Evolutionary conservation across 2,329 filamentous ascomycete genomes (phyloP).

Genomic region (Sodiomyces alkalinus): DNA sequence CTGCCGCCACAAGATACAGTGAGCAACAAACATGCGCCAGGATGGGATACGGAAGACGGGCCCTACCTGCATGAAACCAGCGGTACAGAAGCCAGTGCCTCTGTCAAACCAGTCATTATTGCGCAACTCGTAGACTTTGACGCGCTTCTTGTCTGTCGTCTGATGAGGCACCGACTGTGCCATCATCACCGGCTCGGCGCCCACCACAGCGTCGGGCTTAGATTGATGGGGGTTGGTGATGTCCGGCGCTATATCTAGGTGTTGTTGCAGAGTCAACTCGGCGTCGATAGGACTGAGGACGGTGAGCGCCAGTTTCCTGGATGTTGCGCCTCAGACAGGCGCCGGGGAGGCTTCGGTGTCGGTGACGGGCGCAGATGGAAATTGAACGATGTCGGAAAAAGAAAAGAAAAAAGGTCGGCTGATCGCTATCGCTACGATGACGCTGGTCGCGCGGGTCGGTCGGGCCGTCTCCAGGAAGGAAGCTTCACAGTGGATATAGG

Average conservation of each 20-base stretch:
- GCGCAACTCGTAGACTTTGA: constrained; percentile 97
- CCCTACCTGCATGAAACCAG: constrained; percentile 59
- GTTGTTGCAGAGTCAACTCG: constrained; percentile 44
- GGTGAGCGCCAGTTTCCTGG: constrained; percentile 37
- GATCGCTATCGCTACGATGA: no score
- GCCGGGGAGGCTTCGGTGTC: no score
- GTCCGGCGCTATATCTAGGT: constrained; percentile 39
- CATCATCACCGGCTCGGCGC: constrained; percentile 51
- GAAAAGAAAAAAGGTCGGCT: background rate
- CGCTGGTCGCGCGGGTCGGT: background rate
- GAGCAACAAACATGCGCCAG: no score
- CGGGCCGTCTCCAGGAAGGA: no score
- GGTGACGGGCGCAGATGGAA: background rate
- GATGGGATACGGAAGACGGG: no score
- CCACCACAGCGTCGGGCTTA: constrained; percentile 31
- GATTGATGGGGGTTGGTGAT: constrained; percentile 32
- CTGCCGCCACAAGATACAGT: constrained; percentile 23
- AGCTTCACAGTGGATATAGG: no score
- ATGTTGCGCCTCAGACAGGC: constrained; percentile 6
- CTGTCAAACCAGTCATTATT: constrained; percentile 99
- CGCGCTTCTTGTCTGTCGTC: constrained; percentile 56
- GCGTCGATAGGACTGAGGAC: constrained; percentile 36
- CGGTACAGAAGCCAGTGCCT: constrained; percentile 89
- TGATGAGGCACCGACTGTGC: constrained; percentile 57
- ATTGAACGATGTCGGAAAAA: no score